Base-by-base conservation (phyloP, 2,329 filamentous ascomycete genomes). In the Diaporthe ilicicola region DNA sequence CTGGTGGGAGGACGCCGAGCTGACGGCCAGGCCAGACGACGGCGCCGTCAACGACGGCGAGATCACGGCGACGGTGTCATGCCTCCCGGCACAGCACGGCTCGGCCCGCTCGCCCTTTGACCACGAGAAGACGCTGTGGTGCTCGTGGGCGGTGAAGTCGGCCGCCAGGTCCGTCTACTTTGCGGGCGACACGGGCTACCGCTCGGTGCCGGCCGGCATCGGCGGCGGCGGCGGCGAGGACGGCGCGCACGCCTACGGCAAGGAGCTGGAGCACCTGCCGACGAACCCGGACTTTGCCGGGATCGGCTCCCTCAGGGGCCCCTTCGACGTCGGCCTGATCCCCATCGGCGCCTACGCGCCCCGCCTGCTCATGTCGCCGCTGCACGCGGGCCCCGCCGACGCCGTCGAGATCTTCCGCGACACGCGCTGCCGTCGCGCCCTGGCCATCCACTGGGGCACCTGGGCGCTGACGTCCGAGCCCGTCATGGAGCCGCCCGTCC, bases 371-470 rank as follows among this genome's bases (percentile, higher is more conserved):
- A 95, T 96, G 85, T 94, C 91, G 56, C 84, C 90, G 24, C 91
- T 97, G 87, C 95, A 98, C 79, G 92, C 93, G 9, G 93, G 97
- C 79, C 95, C 95, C 0, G 91, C 90, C 75, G 95, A 98, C 79
- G 89, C 92, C 0, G 94, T 97, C 46, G 94, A 96, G 76, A 97
- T 98, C 75, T 97, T 97, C 81, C 81, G 85, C 8, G 95, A 98
- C 76, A 97, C 94, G 0, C 88, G 87, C 75, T 98, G 95, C 83
- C 86, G 88, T 76, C 85, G 83, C 22, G 95, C 94, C 27, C 86
- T 98, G 83, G 95, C 90, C 1, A 97, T 98, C 76, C 95, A 98
- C 79, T 98, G 95, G 94, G 95, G 94, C 2, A 91, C 93, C 0
- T 98, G 95, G 94, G 91, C 93, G 0, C 81, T 97, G 75, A 97